Percentiles rank a stretch among this genome's conserved stretches.
Evolutionary conservation across 352 stramenopile species (phyloP).

Genomic region (Phytophthora idaei): DNA sequence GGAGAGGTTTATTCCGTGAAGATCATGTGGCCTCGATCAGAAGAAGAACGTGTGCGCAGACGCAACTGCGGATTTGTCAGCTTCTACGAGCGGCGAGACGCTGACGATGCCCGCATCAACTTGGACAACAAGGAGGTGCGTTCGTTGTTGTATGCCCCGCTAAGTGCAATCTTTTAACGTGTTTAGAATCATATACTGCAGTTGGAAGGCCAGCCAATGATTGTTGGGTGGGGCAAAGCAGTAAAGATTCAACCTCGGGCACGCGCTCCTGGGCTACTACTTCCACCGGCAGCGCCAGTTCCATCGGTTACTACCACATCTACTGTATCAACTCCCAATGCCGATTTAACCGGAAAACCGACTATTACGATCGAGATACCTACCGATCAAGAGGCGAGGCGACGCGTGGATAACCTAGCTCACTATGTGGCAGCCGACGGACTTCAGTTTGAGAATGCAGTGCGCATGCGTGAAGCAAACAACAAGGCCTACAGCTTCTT

Average conservation of each 20-base stretch:
- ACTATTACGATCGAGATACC: constrained; percentile 53
- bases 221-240: constrained; percentile 83
- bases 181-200: constrained; percentile 24
- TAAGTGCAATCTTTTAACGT: not conserved
- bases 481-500: constrained; percentile 65
- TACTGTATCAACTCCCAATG: constrained; percentile 1
- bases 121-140: constrained; percentile 77
- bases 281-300: constrained; percentile 14
- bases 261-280: constrained; percentile 11
- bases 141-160: not conserved
- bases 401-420: constrained; percentile 59
- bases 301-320: constrained; percentile 10
- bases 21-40: constrained; percentile 98
- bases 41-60: constrained; percentile 90
- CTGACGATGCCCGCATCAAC: constrained; percentile 78
- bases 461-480: constrained; percentile 52
- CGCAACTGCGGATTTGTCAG: constrained; percentile 96
- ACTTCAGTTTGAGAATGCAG: constrained; percentile 66
- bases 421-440: constrained; percentile 68
- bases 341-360: constrained; percentile 4
- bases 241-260: constrained; percentile 68
- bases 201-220: constrained; percentile 76
- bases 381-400: constrained; percentile 29
- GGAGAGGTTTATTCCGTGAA: constrained; percentile 96
- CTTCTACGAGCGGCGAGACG: constrained; percentile 88